Evolutionary conservation across 768 basidiomycete genomes (phyloP).

Genomic region (Trametes villosa): DNA sequence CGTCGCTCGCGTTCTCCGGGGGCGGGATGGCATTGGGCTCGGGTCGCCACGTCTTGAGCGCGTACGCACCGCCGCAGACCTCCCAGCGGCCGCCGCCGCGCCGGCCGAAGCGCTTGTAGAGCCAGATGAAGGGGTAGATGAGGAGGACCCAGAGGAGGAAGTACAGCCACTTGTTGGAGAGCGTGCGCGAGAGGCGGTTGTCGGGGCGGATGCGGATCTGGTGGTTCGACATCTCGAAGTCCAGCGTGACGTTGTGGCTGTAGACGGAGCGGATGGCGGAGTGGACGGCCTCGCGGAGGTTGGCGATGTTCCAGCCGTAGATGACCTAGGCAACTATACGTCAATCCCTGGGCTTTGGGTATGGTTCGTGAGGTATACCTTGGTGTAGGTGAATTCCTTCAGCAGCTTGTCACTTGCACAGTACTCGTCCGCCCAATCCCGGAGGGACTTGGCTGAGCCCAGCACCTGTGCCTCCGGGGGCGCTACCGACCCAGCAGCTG

Average conservation of each 20-base stretch:
- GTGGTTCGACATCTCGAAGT: slow-evolving; percentile 50
- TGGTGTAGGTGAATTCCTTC: slow-evolving; percentile 79
- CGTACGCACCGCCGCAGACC: slow-evolving; percentile 76
- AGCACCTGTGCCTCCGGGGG: slow-evolving; percentile 34
- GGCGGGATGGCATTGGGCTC: slow-evolving; percentile 4
- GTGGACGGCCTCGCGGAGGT: slow-evolving; percentile 43
- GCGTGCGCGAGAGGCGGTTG: slow-evolving; percentile 64
- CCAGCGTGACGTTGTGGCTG: slow-evolving; percentile 47
- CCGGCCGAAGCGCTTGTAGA: slow-evolving; percentile 70
- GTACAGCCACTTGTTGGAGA: slow-evolving; percentile 74
- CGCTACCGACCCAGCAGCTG: not conserved
- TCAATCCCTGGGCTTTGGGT: not conserved
- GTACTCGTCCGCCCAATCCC: slow-evolving; percentile 85
- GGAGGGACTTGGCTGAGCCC: slow-evolving; percentile 61
- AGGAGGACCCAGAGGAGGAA: slow-evolving; percentile 68
- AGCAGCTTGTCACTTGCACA: slow-evolving; percentile 69
- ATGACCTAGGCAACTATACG: slow-evolving; percentile 43
- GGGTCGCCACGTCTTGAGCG: slow-evolving; percentile 53
- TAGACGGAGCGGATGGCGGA: slow-evolving; percentile 45
- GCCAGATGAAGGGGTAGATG: slow-evolving; percentile 82
- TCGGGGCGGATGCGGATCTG: slow-evolving; percentile 69
- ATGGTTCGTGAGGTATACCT: slow-evolving; percentile 43
- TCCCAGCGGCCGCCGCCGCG: slow-evolving; percentile 76
- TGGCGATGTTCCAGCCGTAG: slow-evolving; percentile 60
- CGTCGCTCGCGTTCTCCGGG: slow-evolving; percentile 10